Evolutionary conservation across 169 alveolate genomes (phyloP).

Genomic region (Perkinsus olseni): DNA sequence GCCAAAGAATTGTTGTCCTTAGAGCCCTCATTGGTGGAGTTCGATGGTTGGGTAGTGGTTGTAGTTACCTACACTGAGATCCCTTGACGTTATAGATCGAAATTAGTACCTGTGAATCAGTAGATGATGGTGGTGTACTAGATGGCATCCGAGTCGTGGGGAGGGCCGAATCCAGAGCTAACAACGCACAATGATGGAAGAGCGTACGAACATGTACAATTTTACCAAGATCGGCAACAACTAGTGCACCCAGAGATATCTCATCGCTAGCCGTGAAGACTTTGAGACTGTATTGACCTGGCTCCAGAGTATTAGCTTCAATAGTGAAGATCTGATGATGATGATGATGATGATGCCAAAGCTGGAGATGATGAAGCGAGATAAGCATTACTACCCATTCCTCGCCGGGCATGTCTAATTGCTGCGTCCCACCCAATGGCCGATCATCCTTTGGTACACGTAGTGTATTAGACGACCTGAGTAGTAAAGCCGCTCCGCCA

Average conservation of each 20-base stretch:
- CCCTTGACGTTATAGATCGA: too few species aligned
- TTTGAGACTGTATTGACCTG: background rate
- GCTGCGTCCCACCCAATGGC: background rate
- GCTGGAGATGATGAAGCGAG: background rate
- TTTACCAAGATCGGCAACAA: background rate
- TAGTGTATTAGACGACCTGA: background rate
- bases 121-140: too few species aligned
- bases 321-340: background rate
- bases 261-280: background rate
- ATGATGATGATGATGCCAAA: background rate
- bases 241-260: background rate
- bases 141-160: too few species aligned
- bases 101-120: too few species aligned
- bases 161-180: background rate
- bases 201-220: background rate
- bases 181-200: background rate
- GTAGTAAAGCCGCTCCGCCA: background rate
- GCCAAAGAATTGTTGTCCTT: background rate
- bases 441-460: background rate
- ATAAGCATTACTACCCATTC: background rate
- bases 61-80: too few species aligned
- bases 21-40: background rate
- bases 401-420: background rate
- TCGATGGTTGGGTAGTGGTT: too few species aligned
- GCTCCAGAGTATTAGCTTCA: background rate